Conservation (phyloP, 78 protist genomes). For the Emiliania huxleyi region DNA sequence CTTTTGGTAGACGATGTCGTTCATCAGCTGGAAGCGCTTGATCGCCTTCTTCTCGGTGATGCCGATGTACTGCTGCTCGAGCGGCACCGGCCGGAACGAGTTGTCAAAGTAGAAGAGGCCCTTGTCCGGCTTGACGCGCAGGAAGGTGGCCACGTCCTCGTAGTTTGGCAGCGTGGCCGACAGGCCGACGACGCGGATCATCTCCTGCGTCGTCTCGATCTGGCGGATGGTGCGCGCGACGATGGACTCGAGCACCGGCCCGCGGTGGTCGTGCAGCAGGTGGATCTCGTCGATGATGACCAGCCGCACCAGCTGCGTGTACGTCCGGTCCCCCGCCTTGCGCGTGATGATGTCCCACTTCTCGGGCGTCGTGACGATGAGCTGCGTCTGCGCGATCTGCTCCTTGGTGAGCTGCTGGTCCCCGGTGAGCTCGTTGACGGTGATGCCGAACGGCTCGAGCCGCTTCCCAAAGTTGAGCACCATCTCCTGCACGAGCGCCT, state of each 20-base stretch:
- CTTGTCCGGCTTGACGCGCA: constrained; percentile 81
- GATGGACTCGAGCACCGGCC: constrained; percentile 97
- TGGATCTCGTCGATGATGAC: constrained; percentile 91
- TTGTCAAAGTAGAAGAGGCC: constrained; percentile 91
- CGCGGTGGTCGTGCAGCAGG: constrained; percentile 97
- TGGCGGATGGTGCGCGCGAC: constrained; percentile 86
- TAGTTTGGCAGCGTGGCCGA: constrained; percentile 99
- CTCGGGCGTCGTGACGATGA: constrained; percentile 99
- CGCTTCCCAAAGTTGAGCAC: constrained; percentile 82
- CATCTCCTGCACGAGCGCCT: constrained; percentile 96
- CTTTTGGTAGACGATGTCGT: constrained; percentile 91
- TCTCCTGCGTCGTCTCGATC: constrained; percentile 57
- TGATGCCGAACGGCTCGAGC: constrained; percentile 58
- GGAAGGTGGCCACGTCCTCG: constrained; percentile 95
- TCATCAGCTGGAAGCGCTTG: constrained; percentile 82
- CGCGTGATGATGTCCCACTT: constrained; percentile 99
- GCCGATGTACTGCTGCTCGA: constrained; percentile 93
- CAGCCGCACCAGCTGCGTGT: constrained; percentile 79
- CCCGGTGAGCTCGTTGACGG: constrained; percentile 93
- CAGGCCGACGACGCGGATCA: constrained; percentile 95
- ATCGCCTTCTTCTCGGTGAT: constrained; percentile 83
- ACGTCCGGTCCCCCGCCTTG: constrained; percentile 90
- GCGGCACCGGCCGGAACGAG: constrained; percentile 94
- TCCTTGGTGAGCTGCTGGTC: constrained; percentile 83
- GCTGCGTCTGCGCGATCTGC: constrained; percentile 84